Conservation (phyloP, 371 early-diverging fungal genomes). For the Actinomortierella wolfii region DNA sequence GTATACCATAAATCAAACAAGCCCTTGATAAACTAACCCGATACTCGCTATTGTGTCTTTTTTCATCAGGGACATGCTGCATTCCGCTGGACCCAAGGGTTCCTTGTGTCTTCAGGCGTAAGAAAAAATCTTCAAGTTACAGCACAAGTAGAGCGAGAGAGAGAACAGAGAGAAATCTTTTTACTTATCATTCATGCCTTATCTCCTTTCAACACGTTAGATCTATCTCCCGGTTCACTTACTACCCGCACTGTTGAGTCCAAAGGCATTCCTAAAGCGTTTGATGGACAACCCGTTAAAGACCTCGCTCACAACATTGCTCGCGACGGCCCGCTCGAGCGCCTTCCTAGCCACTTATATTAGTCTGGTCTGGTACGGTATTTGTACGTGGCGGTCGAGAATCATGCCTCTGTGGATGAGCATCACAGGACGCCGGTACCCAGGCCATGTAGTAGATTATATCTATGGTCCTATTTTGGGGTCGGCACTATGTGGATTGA, state of each 20-base stretch:
- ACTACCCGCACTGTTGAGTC: conserved; percentile 60
- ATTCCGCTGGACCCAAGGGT: conserved; percentile 41
- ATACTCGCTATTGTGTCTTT: neutral
- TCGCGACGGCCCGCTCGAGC: conserved; percentile 59
- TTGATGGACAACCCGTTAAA: conserved; percentile 45
- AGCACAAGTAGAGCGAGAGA: neutral
- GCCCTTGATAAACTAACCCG: no score
- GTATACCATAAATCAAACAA: no score
- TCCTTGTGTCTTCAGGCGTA: conserved; percentile 42
- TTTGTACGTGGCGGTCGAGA: conserved; percentile 60
- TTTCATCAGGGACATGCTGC: conserved; percentile 22
- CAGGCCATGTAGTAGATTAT: conserved; percentile 55
- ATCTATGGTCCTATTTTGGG: conserved; percentile 60
- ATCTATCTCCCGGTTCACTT: conserved; percentile 66
- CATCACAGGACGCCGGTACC: conserved; percentile 23
- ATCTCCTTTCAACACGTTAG: conserved; percentile 21
- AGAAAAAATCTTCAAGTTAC: neutral
- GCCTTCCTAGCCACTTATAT: conserved; percentile 67
- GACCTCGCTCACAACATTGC: conserved; percentile 49
- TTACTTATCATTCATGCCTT: neutral
- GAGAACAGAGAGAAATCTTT: neutral
- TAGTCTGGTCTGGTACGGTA: conserved; percentile 61
- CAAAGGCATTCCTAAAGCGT: conserved; percentile 43
- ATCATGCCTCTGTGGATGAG: conserved; percentile 36
- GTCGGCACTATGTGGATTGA: conserved; percentile 61